Evolutionary conservation across 441 rosid species (phyloP).

Genomic region (Brassica hybrid): DNA sequence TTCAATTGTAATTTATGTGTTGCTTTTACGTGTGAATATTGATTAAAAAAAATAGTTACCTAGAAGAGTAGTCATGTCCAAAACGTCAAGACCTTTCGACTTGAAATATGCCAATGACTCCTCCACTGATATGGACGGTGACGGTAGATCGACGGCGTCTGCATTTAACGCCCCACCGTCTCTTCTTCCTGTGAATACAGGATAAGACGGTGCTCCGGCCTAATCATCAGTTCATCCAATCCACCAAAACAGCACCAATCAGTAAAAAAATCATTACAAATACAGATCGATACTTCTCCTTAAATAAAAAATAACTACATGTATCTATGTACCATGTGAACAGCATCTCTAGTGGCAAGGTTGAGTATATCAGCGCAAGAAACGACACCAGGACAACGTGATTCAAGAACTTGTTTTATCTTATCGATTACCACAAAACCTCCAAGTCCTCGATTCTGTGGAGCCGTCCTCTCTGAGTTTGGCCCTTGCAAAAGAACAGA

Average conservation of each 20-base stretch:
- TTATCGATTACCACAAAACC: slow-evolving; percentile 71
- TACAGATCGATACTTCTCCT: not conserved
- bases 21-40: not conserved
- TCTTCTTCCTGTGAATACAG: slow-evolving; percentile 73
- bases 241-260: not conserved
- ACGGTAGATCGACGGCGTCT: slow-evolving; percentile 70
- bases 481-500: slow-evolving; percentile 74
- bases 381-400: slow-evolving; percentile 74
- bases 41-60: slow-evolving; percentile 45
- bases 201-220: slow-evolving; percentile 91
- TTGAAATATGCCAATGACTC: slow-evolving; percentile 61
- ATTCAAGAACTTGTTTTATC: slow-evolving; percentile 72
- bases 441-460: slow-evolving; percentile 69
- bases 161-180: slow-evolving; percentile 59
- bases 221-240: slow-evolving; percentile 30
- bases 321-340: slow-evolving; percentile 53
- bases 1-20: not conserved
- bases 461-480: slow-evolving; percentile 70
- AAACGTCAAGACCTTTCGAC: slow-evolving; percentile 60
- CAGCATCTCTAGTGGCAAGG: slow-evolving; percentile 91
- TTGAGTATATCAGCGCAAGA: slow-evolving; percentile 94
- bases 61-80: slow-evolving; percentile 75
- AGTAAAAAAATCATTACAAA: not conserved
- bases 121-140: slow-evolving; percentile 65
- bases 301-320: not conserved